Conservation (phyloP, 139 green algal genomes). For the Ulvella scutata region DNA sequence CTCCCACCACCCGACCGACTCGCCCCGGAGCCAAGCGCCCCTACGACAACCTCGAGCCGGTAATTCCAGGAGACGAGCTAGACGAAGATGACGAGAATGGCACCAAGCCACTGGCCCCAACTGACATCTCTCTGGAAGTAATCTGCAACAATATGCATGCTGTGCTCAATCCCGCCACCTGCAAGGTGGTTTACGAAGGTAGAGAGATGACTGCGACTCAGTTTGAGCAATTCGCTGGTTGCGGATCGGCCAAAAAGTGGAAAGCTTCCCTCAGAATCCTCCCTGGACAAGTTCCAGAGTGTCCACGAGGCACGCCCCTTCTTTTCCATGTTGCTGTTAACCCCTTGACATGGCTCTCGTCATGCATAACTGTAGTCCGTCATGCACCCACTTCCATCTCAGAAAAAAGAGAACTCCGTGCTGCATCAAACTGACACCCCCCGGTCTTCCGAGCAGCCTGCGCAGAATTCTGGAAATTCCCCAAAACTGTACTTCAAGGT, state of each 20-base stretch:
- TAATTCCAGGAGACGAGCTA: background rate
- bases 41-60: background rate
- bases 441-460: too few relatives aligned
- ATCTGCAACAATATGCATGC: conserved; percentile 39
- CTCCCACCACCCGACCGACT: background rate
- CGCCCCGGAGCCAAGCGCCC: background rate
- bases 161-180: conserved; percentile 15
- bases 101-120: background rate
- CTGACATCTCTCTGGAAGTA: conserved; percentile 18
- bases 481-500: too few relatives aligned
- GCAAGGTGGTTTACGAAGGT: conserved; percentile 4
- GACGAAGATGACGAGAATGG: background rate
- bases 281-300: conserved; percentile 15
- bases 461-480: too few relatives aligned
- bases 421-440: too few relatives aligned
- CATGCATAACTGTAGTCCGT: too few relatives aligned
- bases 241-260: conserved; percentile 39
- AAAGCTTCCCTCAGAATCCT: conserved; percentile 29
- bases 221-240: conserved; percentile 20
- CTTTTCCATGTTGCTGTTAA: background rate
- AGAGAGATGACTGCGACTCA: conserved; percentile 18
- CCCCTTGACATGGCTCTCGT: background rate
- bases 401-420: too few relatives aligned
- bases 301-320: background rate
- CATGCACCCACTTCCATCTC: too few relatives aligned